These are phyloP conservation scores for Raphidocelis subcapitata DNA, from an alignment of 139 green algal species.

Conservation along the genomic window DNA sequence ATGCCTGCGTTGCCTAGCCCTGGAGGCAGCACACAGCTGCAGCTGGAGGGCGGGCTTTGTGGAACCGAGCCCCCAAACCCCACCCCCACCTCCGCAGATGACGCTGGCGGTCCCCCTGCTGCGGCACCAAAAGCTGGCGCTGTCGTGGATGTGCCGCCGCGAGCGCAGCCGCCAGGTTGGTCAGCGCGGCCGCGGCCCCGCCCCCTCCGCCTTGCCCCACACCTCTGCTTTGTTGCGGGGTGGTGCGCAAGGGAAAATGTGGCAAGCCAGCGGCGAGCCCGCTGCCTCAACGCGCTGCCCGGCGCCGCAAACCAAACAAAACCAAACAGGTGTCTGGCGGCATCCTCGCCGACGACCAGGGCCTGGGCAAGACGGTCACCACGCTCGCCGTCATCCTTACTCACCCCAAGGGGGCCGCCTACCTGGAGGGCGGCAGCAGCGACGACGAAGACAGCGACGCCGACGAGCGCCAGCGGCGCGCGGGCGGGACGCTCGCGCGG, in stretches of 20 bases:
- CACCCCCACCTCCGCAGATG: background rate
- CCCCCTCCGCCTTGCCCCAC: too few species aligned
- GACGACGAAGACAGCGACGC: background rate
- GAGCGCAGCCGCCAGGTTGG: conserved; percentile 28
- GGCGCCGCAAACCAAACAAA: too few species aligned
- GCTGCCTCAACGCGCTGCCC: too few species aligned
- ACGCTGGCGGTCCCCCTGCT: conserved; percentile 41
- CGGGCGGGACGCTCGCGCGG: background rate
- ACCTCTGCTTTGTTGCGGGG: too few species aligned
- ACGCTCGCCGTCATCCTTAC: conserved; percentile 77
- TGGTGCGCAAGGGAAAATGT: too few species aligned
- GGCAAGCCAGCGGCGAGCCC: too few species aligned
- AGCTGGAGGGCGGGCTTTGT: too few species aligned
- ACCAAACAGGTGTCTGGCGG: conserved; percentile 56
- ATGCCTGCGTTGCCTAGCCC: background rate
- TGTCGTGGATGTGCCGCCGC: conserved; percentile 64
- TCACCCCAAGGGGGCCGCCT: conserved; percentile 28
- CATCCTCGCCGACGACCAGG: conserved; percentile 86
- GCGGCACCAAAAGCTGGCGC: conserved; percentile 56
- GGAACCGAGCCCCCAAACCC: background rate
- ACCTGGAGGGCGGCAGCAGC: conserved; percentile 11
- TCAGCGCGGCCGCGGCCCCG: too few species aligned
- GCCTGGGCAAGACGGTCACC: conserved; percentile 83
- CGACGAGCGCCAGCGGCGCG: background rate
- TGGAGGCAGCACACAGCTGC: background rate